phyloP scores from a whole-genome alignment of 2,329 filamentous ascomycete species.

The Penicillium paneum region DNA sequence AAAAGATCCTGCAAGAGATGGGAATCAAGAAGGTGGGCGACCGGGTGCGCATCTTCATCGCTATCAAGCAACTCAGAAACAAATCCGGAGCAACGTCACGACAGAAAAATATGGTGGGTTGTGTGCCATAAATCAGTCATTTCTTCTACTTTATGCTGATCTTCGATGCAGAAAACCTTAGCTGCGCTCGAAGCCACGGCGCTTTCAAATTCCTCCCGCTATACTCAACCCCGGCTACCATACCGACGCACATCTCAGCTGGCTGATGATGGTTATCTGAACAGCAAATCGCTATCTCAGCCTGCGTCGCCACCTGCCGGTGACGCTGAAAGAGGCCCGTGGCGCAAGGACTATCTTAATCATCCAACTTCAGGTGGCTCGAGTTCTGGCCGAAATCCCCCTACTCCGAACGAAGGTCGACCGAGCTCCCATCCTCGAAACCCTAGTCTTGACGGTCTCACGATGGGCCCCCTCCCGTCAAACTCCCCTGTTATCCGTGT shows the following conservation, averaged over 20 bases:
- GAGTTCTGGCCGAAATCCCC: constrained; percentile 54
- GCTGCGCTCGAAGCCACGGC: constrained; percentile 68
- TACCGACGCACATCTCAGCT: constrained; percentile 62
- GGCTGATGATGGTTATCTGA: constrained; percentile 44
- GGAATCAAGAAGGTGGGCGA: constrained; percentile 98
- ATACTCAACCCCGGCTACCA: constrained; percentile 54
- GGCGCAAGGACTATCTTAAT: constrained; percentile 54
- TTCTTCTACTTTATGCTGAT: constrained; percentile 14
- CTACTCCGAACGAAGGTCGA: constrained; percentile 63
- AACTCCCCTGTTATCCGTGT: constrained; percentile 89
- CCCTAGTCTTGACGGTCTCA: constrained; percentile 78
- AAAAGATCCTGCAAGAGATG: constrained; percentile 94
- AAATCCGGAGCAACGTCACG: constrained; percentile 73
- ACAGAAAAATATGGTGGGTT: constrained; percentile 77
- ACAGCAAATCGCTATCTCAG: constrained; percentile 59
- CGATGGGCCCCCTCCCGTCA: constrained; percentile 79
- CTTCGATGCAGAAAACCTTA: constrained; percentile 68
- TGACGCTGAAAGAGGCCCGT: constrained; percentile 42
- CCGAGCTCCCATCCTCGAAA: constrained; percentile 71
- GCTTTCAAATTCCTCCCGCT: constrained; percentile 62
- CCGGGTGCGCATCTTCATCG: constrained; percentile 82
- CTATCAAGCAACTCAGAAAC: constrained; percentile 77
- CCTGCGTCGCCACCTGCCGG: constrained; percentile 66
- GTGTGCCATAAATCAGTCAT: background rate
- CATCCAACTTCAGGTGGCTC: constrained; percentile 54